Evolutionary conservation across 2,329 filamentous ascomycete genomes (phyloP).

Genomic region (Thielaviopsis punctulata): DNA sequence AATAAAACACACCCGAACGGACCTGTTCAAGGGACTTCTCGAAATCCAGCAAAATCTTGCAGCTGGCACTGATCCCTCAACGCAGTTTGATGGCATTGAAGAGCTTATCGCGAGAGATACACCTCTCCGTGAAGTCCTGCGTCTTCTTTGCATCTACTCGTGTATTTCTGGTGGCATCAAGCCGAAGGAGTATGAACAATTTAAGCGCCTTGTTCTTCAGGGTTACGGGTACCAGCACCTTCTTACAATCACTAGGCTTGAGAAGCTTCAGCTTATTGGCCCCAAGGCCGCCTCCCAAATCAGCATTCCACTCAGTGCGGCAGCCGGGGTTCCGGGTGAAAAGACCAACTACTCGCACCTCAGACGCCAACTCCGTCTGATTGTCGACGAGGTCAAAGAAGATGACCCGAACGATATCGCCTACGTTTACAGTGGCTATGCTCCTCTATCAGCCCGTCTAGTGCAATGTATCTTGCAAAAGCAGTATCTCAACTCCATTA

Average conservation of each 20-base stretch:
- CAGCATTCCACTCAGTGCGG: constrained; percentile 58
- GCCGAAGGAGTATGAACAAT: constrained; percentile 72
- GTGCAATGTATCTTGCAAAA: constrained; percentile 92
- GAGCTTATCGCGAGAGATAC: constrained; percentile 84
- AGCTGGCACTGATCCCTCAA: constrained; percentile 72
- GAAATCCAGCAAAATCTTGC: constrained; percentile 94
- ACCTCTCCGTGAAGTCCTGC: constrained; percentile 63
- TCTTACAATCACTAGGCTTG: constrained; percentile 70
- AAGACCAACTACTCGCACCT: constrained; percentile 86
- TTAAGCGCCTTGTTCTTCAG: constrained; percentile 74
- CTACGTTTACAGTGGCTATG: constrained; percentile 97
- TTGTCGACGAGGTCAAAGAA: constrained; percentile 93
- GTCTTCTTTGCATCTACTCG: constrained; percentile 79
- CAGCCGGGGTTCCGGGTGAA: constrained; percentile 36
- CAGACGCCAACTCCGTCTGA: constrained; percentile 70
- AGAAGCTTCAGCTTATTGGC: constrained; percentile 75
- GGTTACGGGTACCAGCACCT: constrained; percentile 93
- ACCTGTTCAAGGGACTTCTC: constrained; percentile 71
- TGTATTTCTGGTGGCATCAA: constrained; percentile 79
- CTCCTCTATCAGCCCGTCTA: constrained; percentile 75
- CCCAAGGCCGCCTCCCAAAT: constrained; percentile 57
- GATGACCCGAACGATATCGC: constrained; percentile 84
- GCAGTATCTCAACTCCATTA: constrained; percentile 56
- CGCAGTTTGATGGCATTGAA: constrained; percentile 79
- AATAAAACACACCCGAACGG: constrained; percentile 77